Base-by-base conservation (phyloP, 345 rosid species). In the Limnanthes douglasii region DNA sequence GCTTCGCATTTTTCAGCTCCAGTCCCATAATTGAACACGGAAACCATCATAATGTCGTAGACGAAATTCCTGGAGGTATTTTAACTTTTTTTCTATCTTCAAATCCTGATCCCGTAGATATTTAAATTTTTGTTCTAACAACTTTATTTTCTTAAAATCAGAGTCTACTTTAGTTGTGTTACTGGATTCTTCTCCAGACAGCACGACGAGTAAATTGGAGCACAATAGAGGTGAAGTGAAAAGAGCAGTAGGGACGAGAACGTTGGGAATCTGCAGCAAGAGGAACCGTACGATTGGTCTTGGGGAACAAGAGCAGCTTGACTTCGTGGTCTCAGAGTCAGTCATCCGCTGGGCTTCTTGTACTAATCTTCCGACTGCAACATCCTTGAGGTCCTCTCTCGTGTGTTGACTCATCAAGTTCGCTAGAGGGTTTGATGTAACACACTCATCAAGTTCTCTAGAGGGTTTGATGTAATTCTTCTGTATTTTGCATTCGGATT, bases 281-380 rank as follows among this genome's bases (percentile, higher is more conserved):
- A 63, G 77, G 53, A 60, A 76, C 57, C 68, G 39, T 14, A 72
- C 86, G 2, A 72, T 76, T 14, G 72, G 80, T 21, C 57, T 66
- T 4, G 80, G 80, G 0, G 77, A 71, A 43, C 51, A 37, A 7
- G 69, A 72, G 36, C 69, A 51, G 52, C 64, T 72, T 2, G 69
- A 72, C 43, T 48, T 68, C 22, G 27, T 53, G 39, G 66, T 49
- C 30, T 48, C 72, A 0, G 77, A 72, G 52, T 72, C 77, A 15
- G 73, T 76, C 13, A 69, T 76, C 53, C 72, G 86, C 1, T 69
- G 77, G 86, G 69, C 80, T 13, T 76, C 86, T 5, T 72, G 80
- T 54, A 62, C 74, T 0, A 45, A 66, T 44, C 65, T 69, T 25
- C 65, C 74, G 4, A 63, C 77, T 31, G 75, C 65, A 11, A 34